These are phyloP conservation scores for Poteriospumella lacustris DNA, from an alignment of 108 stramenopile species.

Conservation along the genomic window DNA sequence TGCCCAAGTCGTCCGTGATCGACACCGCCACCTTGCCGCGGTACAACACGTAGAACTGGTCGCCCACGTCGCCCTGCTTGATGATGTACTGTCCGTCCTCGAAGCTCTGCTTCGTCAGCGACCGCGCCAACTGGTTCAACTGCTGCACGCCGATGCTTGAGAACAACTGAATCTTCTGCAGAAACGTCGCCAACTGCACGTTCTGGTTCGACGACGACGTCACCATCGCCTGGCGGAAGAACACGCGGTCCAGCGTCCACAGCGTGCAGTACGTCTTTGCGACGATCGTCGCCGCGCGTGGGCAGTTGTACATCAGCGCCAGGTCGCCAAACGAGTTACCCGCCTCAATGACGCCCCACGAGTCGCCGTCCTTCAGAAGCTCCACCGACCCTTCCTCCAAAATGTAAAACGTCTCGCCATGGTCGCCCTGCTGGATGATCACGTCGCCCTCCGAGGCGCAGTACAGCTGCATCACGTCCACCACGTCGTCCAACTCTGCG, in stretches of 20 bases:
- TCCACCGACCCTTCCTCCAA: slow-evolving; percentile 22
- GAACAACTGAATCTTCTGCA: not conserved
- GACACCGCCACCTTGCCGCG: not conserved
- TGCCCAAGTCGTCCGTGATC: not conserved
- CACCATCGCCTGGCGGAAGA: slow-evolving; percentile 26
- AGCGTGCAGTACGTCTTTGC: not conserved
- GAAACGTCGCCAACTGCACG: slow-evolving; percentile 16
- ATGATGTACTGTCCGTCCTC: slow-evolving; percentile 29
- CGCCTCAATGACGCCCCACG: not conserved
- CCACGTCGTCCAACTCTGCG: slow-evolving; percentile 35
- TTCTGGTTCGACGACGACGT: slow-evolving; percentile 30
- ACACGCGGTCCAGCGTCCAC: slow-evolving; percentile 24
- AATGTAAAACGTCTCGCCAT: slow-evolving; percentile 25
- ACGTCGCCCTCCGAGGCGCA: not conserved
- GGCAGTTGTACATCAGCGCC: slow-evolving; percentile 24
- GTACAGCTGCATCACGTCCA: slow-evolving; percentile 38
- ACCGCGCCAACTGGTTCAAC: slow-evolving; percentile 27
- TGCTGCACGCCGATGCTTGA: not conserved
- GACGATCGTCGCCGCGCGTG: slow-evolving; percentile 21
- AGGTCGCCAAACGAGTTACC: slow-evolving; percentile 22
- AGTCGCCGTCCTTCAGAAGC: not conserved
- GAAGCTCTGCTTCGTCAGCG: slow-evolving; percentile 14
- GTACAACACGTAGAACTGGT: slow-evolving; percentile 1
- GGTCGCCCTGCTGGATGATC: slow-evolving; percentile 24
- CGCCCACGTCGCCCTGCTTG: not conserved